Evolutionary conservation across 257 asterid species (phyloP), one percentile per base, ranked within the genome.

Genomic region (Lavandula angustifolia): DNA sequence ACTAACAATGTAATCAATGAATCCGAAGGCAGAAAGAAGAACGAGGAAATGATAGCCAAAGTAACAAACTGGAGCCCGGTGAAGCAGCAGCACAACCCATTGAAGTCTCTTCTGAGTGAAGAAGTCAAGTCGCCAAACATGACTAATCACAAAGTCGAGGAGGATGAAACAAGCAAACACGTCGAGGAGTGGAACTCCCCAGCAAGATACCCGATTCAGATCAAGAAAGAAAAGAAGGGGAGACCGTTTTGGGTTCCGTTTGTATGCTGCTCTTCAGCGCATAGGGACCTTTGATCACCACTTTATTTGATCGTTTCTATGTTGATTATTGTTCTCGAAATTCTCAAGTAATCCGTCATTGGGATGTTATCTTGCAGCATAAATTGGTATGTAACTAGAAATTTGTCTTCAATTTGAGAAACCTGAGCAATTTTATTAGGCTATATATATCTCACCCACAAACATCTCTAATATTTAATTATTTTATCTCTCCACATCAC

Each of bases 161-260:
- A 65, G 32, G 61, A 52, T 55, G 74, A 71, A 12, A 68, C 72
- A 14, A 71, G 72, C 64, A 87, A 78, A 70, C 87, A 84, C 47
- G 69, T 57, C 18, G 94, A 83, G 79, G 96, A 86, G 76, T 88
- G 96, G 98, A 80, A 88, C 68, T 91, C 95, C 27, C 98, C 96
- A 0, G 98, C 98, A 5, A 84, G 87, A 79, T 84, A 88, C 72
- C 98, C 96, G 4, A 73, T 73, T 50, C 85, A 77, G 84, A 80
- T 76, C 6, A 91, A 91, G 87, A 88, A 91, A 62, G 95, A 91
- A 78, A 90, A 82, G 83, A 88, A 79, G 71, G 76, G 79, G 57
- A 84, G 71, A 46, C 75, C 95, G 3, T 81, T 73, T 31, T 91
- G 97, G 96, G 92, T 81, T 18, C 96, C 95, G 4, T 88, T 91